These are phyloP conservation scores for Calonectria hongkongensis DNA, from an alignment of 2,329 filamentous ascomycete species.

Conservation along the genomic window DNA sequence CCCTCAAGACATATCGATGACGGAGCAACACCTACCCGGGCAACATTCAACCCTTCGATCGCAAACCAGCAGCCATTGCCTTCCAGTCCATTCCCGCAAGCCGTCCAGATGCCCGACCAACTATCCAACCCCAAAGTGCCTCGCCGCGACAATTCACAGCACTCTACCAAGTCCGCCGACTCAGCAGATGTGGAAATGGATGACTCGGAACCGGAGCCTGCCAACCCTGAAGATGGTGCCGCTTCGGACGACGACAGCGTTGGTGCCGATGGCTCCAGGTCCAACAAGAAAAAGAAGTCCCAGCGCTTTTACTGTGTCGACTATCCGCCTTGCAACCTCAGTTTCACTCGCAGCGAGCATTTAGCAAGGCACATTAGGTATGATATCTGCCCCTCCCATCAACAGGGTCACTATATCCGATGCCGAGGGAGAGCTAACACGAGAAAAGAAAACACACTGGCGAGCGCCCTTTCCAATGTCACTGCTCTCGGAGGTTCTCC, in stretches of 20 bases:
- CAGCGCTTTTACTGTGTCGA: slow-evolving; percentile 98
- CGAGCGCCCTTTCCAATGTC: slow-evolving; percentile 96
- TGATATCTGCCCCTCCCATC: slow-evolving; percentile 13
- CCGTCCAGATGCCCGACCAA: slow-evolving; percentile 67
- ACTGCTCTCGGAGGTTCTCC: slow-evolving; percentile 94
- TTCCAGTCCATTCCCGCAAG: slow-evolving; percentile 70
- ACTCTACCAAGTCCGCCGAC: slow-evolving; percentile 75
- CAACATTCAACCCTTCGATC: slow-evolving; percentile 67
- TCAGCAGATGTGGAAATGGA: slow-evolving; percentile 86
- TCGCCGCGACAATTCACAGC: slow-evolving; percentile 73
- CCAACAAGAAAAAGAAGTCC: slow-evolving; percentile 95
- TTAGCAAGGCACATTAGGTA: slow-evolving; percentile 94
- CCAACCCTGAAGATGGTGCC: slow-evolving; percentile 68
- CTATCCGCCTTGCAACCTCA: slow-evolving; percentile 93
- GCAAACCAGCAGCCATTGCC: slow-evolving; percentile 73
- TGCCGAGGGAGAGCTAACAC: slow-evolving; percentile 17
- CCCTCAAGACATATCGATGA: slow-evolving; percentile 63
- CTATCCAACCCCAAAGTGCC: slow-evolving; percentile 64
- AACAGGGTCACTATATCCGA: slow-evolving; percentile 2
- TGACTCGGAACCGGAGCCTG: slow-evolving; percentile 80
- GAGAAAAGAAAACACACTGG: slow-evolving; percentile 88
- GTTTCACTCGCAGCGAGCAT: slow-evolving; percentile 97
- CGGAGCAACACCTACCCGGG: slow-evolving; percentile 77
- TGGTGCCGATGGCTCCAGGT: slow-evolving; percentile 78
- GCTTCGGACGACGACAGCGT: slow-evolving; percentile 80